Evolutionary conservation across 129 eudicot species (phyloP), one percentile per base, ranked within the genome.

Genomic region (Dittrichia graveolens): DNA sequence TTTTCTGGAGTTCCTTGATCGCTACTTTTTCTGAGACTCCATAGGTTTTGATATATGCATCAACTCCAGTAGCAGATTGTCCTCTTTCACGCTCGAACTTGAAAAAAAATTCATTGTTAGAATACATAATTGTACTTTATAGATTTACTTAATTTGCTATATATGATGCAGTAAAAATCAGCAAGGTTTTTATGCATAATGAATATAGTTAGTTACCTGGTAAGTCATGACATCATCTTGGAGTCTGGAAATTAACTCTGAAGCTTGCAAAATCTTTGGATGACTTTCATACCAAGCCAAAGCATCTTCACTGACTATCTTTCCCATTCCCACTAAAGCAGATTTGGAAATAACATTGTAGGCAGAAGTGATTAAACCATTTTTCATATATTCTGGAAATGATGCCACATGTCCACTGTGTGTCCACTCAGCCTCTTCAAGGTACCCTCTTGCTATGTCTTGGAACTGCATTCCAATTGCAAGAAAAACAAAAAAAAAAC

Each of bases 341-440:
- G 71, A 69, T 46, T 63, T 65, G 0, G 69, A 69, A 34, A 69
- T 62, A 11, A 69, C 49, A 31, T 70, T 62, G 53, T 77, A 69
- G 13, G 71, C 81, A 39, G 71, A 58, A 69, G 71, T 77, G 42
- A 77, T 72, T 8, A 77, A 46, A 3, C 71, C 81, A 24, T 57
- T 42, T 62, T 69, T 61, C 78, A 81, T 52, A 38, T 81, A 76
- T 34, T 81, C 75, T 3, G 74, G 65, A 46, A 69, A 75, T 18
- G 78, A 52, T 16, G 81, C 74, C 13, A 63, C 63, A 46, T 75
- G 46, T 24, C 76, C 75, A 13, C 58, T 67, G 71, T 71, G 60
- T 46, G 72, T 45, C 85, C 85, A 75, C 48, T 71, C 75, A 13
- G 85, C 85, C 66, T 81, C 81, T 18, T 42, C 61, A 64, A 60